These are phyloP conservation scores for Fusarium sp. DNA, from an alignment of 2,329 filamentous ascomycete species.

Conservation along the genomic window DNA sequence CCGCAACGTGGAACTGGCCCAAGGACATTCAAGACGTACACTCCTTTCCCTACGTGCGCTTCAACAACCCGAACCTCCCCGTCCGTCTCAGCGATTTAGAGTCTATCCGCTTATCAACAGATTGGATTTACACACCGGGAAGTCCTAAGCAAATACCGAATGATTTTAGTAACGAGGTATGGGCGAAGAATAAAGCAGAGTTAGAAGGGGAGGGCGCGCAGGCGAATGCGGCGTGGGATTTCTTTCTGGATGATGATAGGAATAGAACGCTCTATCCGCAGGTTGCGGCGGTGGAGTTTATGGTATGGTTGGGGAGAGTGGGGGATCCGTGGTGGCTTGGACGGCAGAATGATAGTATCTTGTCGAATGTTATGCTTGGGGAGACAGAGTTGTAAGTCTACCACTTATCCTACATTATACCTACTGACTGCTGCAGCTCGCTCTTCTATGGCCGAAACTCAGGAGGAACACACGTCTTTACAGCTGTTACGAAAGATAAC, in stretches of 20 bases:
- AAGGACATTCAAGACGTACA: slow-evolving; percentile 38
- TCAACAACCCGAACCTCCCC: slow-evolving; percentile 29
- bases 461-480: slow-evolving; percentile 40
- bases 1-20: slow-evolving; percentile 40
- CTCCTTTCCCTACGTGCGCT: slow-evolving; percentile 41
- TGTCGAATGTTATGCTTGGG: slow-evolving; percentile 36
- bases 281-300: slow-evolving; percentile 36
- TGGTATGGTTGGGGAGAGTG: slow-evolving; percentile 40
- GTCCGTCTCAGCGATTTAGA: slow-evolving; percentile 32
- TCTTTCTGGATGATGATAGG: slow-evolving; percentile 39
- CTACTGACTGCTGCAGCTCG: slow-evolving; percentile 13
- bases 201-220: slow-evolving; percentile 6
- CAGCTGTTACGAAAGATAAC: slow-evolving; percentile 26
- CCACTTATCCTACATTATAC: accelerated
- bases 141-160: slow-evolving; percentile 14
- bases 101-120: slow-evolving; percentile 33
- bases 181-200: slow-evolving; percentile 29
- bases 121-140: slow-evolving; percentile 39
- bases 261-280: slow-evolving; percentile 38
- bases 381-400: slow-evolving; percentile 37
- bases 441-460: slow-evolving; percentile 38
- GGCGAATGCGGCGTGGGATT: slow-evolving; percentile 42
- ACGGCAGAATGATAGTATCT: slow-evolving; percentile 22
- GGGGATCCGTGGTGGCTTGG: slow-evolving; percentile 44
- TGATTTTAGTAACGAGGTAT: slow-evolving; percentile 17